These are phyloP conservation scores for Pythium myriotylum DNA, from an alignment of 352 stramenopile species.

Conservation along the genomic window DNA sequence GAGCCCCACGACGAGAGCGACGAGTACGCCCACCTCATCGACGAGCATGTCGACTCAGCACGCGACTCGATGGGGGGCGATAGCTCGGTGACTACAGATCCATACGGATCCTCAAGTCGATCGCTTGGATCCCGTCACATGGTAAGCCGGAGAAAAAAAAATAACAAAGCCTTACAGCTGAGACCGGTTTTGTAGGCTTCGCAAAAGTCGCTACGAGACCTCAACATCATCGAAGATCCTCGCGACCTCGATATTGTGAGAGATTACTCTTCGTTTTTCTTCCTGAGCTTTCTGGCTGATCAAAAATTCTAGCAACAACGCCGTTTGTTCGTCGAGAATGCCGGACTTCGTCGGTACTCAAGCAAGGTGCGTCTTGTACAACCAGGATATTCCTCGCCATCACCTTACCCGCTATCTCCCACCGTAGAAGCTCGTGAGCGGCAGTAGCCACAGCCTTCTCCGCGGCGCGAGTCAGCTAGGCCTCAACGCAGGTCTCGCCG, in stretches of 20 bases:
- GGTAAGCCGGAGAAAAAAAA: no score
- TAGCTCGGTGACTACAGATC: constrained; percentile 4
- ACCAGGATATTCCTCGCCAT: no score
- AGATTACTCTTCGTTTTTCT: no score
- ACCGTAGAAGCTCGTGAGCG: constrained; percentile 17
- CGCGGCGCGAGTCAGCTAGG: constrained; percentile 10
- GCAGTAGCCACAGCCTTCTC: constrained; percentile 18
- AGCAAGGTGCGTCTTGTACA: constrained; percentile 16
- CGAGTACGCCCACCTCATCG: constrained; percentile 68
- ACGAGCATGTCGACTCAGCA: constrained; percentile 68
- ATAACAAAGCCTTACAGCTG: no score
- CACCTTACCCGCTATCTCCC: no score
- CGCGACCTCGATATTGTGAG: constrained; percentile 60
- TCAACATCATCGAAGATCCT: constrained; percentile 46
- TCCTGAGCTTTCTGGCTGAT: no score
- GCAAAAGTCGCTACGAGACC: constrained; percentile 42
- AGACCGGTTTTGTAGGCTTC: background rate
- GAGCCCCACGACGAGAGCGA: constrained; percentile 50
- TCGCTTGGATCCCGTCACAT: background rate
- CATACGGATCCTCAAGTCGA: background rate
- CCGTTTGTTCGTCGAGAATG: constrained; percentile 24
- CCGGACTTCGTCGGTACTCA: constrained; percentile 13
- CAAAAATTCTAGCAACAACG: constrained; percentile 28
- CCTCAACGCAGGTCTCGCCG: background rate
- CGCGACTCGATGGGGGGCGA: constrained; percentile 31